Evolutionary conservation across 768 basidiomycete species (phyloP).

Genomic region (Mycena rosella): DNA sequence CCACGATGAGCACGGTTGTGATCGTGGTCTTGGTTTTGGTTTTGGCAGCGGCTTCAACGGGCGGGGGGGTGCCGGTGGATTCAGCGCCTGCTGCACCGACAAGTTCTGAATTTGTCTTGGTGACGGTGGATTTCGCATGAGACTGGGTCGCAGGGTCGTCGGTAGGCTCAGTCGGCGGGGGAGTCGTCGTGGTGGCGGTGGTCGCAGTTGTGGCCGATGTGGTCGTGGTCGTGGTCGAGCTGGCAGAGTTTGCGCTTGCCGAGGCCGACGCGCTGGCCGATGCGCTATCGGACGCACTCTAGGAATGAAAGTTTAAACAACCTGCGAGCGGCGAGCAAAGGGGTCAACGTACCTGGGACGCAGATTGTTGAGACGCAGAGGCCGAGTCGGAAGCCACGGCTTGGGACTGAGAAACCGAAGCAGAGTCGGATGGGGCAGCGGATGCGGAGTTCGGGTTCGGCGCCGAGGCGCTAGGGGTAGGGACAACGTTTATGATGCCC

Average conservation of each 20-base stretch:
- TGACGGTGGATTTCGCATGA: slow-evolving; percentile 40
- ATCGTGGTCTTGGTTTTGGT: slow-evolving; percentile 54
- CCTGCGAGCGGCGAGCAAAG: neutral
- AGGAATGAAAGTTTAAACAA: neutral
- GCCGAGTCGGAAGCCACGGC: slow-evolving; percentile 31
- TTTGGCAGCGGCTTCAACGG: slow-evolving; percentile 41
- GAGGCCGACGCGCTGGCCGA: slow-evolving; percentile 37
- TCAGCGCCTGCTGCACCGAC: slow-evolving; percentile 34
- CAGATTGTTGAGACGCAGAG: slow-evolving; percentile 18
- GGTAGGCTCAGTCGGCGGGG: slow-evolving; percentile 2
- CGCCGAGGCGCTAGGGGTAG: too few species aligned
- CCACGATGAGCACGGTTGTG: slow-evolving; percentile 75
- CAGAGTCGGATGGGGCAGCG: slow-evolving; percentile 25
- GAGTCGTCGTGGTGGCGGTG: slow-evolving; percentile 18
- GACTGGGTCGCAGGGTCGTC: slow-evolving; percentile 8
- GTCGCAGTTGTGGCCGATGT: slow-evolving; percentile 36
- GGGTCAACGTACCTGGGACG: slow-evolving; percentile 12
- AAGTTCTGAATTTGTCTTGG: slow-evolving; percentile 39
- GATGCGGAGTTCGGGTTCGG: too few species aligned
- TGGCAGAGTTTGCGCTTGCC: slow-evolving; percentile 13
- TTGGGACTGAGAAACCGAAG: slow-evolving; percentile 28
- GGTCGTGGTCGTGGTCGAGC: slow-evolving; percentile 36
- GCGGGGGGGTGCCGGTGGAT: slow-evolving; percentile 44
- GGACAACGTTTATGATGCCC: slow-evolving; percentile 37
- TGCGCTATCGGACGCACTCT: slow-evolving; percentile 27